These are phyloP conservation scores for Nannochloropsis salina DNA, from an alignment of 108 stramenopile genomes.

Conservation along the genomic window DNA sequence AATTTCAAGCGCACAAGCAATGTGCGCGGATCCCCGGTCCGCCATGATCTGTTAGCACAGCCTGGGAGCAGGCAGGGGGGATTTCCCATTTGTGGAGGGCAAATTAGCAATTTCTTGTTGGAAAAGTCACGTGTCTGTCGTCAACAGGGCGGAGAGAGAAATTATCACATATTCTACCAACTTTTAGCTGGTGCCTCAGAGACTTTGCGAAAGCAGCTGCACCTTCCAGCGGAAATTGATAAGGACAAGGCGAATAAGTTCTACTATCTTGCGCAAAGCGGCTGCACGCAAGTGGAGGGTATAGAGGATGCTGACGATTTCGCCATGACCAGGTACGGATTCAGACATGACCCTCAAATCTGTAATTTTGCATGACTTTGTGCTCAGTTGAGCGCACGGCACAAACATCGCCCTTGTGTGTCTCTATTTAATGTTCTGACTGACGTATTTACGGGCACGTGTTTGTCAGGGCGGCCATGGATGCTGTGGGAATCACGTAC, in stretches of 20 bases:
- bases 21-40: neutral
- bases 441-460: no score
- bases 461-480: slow-evolving; percentile 45
- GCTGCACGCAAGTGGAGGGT: slow-evolving; percentile 61
- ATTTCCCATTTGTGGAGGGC: slow-evolving; percentile 55
- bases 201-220: slow-evolving; percentile 67
- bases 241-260: neutral
- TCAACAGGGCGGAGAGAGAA: slow-evolving; percentile 78
- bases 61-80: neutral
- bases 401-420: no score
- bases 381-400: no score
- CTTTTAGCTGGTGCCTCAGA: slow-evolving; percentile 54
- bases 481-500: slow-evolving; percentile 64
- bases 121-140: slow-evolving; percentile 85
- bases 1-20: slow-evolving; percentile 54
- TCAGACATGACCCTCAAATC: no score
- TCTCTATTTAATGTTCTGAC: no score
- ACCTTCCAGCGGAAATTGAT: slow-evolving; percentile 46
- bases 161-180: slow-evolving; percentile 91
- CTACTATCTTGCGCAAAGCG: slow-evolving; percentile 23
- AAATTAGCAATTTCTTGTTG: slow-evolving; percentile 76
- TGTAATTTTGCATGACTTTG: no score
- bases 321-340: slow-evolving; percentile 60
- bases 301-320: slow-evolving; percentile 71
- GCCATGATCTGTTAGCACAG: neutral